Percentiles rank a stretch among this genome's conserved stretches.
phyloP scores from a whole-genome alignment of 2,329 filamentous ascomycete species.

The Pseudogymnoascus sp. region DNA sequence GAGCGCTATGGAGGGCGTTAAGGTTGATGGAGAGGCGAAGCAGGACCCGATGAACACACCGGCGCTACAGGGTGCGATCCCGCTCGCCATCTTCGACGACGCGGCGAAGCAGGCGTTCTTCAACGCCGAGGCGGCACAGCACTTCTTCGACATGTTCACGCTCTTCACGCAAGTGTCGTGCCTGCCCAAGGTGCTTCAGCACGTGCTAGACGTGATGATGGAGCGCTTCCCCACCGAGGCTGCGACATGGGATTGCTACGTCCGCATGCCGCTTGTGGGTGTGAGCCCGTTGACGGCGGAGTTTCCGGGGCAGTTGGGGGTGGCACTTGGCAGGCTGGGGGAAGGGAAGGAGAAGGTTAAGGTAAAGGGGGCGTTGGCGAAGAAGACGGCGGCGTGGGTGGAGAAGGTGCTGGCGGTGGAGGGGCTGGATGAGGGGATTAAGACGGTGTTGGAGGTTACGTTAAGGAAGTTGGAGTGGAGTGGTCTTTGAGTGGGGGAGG shows the following conservation, averaged over 20 bases:
- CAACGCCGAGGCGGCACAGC: conserved; percentile 55
- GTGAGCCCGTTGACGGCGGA: conserved; percentile 54
- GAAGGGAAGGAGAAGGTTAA: conserved; percentile 37
- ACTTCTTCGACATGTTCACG: conserved; percentile 74
- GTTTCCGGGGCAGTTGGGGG: conserved; percentile 64
- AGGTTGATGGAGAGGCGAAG: conserved; percentile 38
- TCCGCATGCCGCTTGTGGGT: conserved; percentile 62
- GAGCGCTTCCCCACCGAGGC: conserved; percentile 51
- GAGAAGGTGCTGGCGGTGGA: conserved; percentile 41
- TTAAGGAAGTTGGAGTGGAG: conserved; percentile 20
- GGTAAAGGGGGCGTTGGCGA: conserved; percentile 38
- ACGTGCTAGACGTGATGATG: conserved; percentile 61
- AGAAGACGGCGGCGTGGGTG: conserved; percentile 47
- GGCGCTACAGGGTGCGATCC: conserved; percentile 85
- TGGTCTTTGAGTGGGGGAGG: neutral
- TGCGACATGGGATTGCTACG: conserved; percentile 59
- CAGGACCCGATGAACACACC: conserved; percentile 50
- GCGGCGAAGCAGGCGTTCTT: conserved; percentile 70
- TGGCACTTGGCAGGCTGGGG: conserved; percentile 55
- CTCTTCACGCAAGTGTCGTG: conserved; percentile 60
- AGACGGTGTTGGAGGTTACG: conserved; percentile 45
- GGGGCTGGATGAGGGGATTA: conserved; percentile 47
- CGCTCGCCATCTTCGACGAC: conserved; percentile 82
- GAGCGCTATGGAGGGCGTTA: conserved; percentile 41
- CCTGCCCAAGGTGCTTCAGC: conserved; percentile 57